Base-by-base conservation (phyloP, 2,329 filamentous ascomycete genomes). In the Sporothrix mexicana region DNA sequence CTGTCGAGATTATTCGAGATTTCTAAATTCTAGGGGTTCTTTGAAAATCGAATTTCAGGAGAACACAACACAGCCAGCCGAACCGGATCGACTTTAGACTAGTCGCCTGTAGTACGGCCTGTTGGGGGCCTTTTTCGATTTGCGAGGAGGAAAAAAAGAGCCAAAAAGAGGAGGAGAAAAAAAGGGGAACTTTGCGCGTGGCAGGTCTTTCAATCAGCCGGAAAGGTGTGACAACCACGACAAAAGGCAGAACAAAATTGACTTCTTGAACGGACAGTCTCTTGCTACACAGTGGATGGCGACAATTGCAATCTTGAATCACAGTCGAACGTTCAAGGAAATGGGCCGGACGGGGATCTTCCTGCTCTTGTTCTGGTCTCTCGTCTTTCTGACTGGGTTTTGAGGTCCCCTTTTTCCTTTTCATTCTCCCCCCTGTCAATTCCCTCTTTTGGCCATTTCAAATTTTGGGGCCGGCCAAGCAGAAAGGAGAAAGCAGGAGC, bases 191-290 rank as follows among this genome's bases (percentile, higher is more conserved):
- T 10, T 20, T 51, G 53, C 23, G 55, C 69, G 55, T 70, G 69
- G 55, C 57, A 70, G 43, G 55, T 36, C 55, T 62, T 66, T 62
- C 23, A 70, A 70, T 70, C 55, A 70, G 55, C 69, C 69, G 43
- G 69, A 20, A 62, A 70, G 45, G 45, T 62, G 69, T 62, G 69
- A 62, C 69, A 70, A 12, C 41, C n/a, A 61, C 55, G 43, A 61
- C 25, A 47, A 51, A 70, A 61, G 45, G 3, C 43, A 49, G 55
- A 1, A 36, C 30, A 36, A 36, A 36, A 36, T 36, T 36, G 30
- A 36, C 30, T 36, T 55, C 20, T 55, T 3, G 9, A 47, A 15
- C 47, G n/a, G 13, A 51, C 7, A 17, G 13, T 51, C 15, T 51
- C 23, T 10, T 55, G 36, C 30, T 36, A n/a, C n/a, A n/a, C n/a